Base-by-base conservation (phyloP, 2,329 filamentous ascomycete genomes). In the Fusarium cyanostomum region DNA sequence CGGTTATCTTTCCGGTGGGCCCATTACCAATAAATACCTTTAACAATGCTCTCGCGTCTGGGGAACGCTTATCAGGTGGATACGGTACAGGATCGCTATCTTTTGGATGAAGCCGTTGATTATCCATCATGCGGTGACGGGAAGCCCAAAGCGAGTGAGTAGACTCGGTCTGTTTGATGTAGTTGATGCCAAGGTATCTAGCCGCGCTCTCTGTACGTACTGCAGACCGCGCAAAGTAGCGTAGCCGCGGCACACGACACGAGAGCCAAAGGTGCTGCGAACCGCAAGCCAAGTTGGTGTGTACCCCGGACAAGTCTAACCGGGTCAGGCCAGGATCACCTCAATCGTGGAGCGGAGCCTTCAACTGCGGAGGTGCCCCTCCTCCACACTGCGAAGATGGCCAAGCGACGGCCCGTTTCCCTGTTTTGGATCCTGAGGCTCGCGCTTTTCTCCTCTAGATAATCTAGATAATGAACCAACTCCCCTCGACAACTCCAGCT, bases 1-100 rank as follows among this genome's bases (percentile, higher is more conserved):
- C 62, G 62, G 62, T 67, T 66, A 66, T 66, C 63, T 64, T 35
- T 8, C 38, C 8, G 41, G 49, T 56, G 53, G 63, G 52, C 59
- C 41, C 28, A 49, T 59, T 66, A 66, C 61, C 55, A 60, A 63
- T 31, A 38, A 31, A 51, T 63, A 49, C 41, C 34, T 56, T 43
- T 49, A 34, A 38, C 11, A 24, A 50, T 38, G 46, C 26, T 37
- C 11, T n/a, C 33, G 18, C 28, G 28, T 34, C 39, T 12, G 31
- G 50, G 33, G 50, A 44, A 37, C 18, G 31, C 38, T 45, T 44
- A 44, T 52, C 39, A 35, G 24, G 30, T 44, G 37, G 39, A 43
- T 18, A 15, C 21, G 21, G 21, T 21, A 21, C 6, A 21, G 21
- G 21, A 21, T 21, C 21, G 21, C 21, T 21, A 21, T 21, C 21